phyloP scores from a whole-genome alignment of 495 filamentous ascomycete species.

The Sordaria brevicollis region DNA sequence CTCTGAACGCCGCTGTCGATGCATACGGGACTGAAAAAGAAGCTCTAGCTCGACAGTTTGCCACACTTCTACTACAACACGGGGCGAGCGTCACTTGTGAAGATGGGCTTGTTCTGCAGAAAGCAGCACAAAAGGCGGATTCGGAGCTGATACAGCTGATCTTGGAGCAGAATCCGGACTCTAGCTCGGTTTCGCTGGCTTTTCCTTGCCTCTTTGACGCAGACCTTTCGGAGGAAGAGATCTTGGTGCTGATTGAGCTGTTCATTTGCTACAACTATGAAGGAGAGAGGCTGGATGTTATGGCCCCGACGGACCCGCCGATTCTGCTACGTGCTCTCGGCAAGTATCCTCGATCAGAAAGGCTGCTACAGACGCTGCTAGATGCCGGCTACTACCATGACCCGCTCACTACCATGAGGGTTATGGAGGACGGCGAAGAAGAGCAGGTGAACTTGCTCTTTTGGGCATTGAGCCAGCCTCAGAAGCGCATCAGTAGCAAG shows the following conservation, averaged over 20 bases:
- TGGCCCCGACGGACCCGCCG: constrained; percentile 23
- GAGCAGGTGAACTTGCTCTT: constrained; percentile 35
- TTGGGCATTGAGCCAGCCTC: constrained; percentile 37
- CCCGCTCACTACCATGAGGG: constrained; percentile 21
- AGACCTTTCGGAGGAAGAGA: constrained; percentile 24
- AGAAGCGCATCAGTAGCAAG: constrained; percentile 36
- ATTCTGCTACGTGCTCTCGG: constrained; percentile 31
- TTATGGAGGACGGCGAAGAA: constrained; percentile 29
- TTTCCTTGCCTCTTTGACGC: constrained; percentile 34
- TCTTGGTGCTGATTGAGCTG: constrained; percentile 25
- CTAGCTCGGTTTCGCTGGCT: constrained; percentile 28
- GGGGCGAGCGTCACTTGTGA: constrained; percentile 31
- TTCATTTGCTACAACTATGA: constrained; percentile 33
- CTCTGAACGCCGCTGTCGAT: constrained; percentile 26
- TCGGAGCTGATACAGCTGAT: constrained; percentile 28
- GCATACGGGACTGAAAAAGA: constrained; percentile 20
- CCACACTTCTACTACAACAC: constrained; percentile 22
- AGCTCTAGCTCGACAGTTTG: constrained; percentile 24
- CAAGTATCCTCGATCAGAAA: constrained; percentile 33
- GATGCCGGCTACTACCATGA: constrained; percentile 40
- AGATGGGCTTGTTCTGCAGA: constrained; percentile 29
- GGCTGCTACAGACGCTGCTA: constrained; percentile 29
- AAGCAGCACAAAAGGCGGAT: constrained; percentile 29
- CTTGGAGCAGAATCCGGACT: constrained; percentile 25
- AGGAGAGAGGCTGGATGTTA: constrained; percentile 30